These are phyloP conservation scores for Trichosporon faecale DNA, from an alignment of 1,284 basidiomycete species.

Conservation along the genomic window DNA sequence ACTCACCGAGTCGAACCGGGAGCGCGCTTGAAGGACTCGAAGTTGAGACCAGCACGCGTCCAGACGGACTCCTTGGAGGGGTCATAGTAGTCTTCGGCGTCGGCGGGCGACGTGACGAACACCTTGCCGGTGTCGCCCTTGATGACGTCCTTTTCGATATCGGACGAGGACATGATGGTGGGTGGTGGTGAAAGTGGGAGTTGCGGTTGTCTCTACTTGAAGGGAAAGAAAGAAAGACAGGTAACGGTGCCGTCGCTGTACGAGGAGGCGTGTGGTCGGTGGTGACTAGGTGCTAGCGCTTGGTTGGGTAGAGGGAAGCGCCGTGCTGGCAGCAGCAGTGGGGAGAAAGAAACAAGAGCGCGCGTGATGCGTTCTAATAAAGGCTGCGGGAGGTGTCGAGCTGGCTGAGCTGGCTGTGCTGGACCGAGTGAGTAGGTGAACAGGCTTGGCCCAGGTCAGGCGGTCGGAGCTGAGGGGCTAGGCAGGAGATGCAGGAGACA, in stretches of 20 bases:
- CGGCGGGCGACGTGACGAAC: slow-evolving; percentile 12
- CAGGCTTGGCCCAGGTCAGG: background rate
- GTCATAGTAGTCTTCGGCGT: slow-evolving; percentile 44
- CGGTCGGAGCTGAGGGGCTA: background rate
- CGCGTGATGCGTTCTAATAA: background rate
- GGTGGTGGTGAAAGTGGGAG: background rate
- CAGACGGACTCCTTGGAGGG: slow-evolving; percentile 47
- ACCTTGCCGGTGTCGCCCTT: slow-evolving; percentile 19
- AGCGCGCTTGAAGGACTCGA: slow-evolving; percentile 53
- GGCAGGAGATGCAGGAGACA: background rate
- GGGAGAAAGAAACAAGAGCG: background rate
- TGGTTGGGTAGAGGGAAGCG: background rate
- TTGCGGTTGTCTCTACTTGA: background rate
- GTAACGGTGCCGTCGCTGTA: background rate
- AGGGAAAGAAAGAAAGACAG: background rate
- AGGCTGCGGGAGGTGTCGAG: background rate
- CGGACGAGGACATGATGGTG: slow-evolving; percentile 17
- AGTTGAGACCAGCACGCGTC: slow-evolving; percentile 50
- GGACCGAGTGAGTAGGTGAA: background rate
- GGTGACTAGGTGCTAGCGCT: background rate
- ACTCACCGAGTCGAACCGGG: slow-evolving; percentile 48
- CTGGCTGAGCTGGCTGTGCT: background rate
- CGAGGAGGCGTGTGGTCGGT: background rate
- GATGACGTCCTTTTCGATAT: slow-evolving; percentile 15
- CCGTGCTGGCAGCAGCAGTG: background rate